A percentile compares a stretch with the other conserved stretches of the same genome.
These are phyloP conservation scores for Rhynchosporium graminicola DNA, from an alignment of 2,329 filamentous ascomycete species.

Conservation along the genomic window DNA sequence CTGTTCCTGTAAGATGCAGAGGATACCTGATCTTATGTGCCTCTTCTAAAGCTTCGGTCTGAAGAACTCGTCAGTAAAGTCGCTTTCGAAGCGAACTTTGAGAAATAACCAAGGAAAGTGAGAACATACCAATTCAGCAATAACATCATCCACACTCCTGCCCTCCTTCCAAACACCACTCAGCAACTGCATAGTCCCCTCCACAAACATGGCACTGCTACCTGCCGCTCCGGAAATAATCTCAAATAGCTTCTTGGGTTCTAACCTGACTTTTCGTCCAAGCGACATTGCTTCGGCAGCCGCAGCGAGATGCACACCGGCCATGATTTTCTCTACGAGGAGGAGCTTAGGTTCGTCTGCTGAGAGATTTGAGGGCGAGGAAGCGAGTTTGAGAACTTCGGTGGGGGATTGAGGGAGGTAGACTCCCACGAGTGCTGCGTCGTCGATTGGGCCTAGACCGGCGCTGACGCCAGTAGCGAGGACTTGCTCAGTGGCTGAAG, in stretches of 20 bases:
- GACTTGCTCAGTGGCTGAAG: constrained; percentile 42
- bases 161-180: constrained; percentile 41
- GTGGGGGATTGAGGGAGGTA: constrained; percentile 30
- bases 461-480: constrained; percentile 27
- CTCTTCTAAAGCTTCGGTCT: constrained; percentile 41
- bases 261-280: constrained; percentile 53
- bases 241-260: constrained; percentile 51
- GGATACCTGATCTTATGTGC: constrained; percentile 40
- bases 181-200: constrained; percentile 43
- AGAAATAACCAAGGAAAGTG: neutral
- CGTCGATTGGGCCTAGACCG: constrained; percentile 32
- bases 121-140: constrained; percentile 41
- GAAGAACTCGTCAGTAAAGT: constrained; percentile 32
- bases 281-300: constrained; percentile 59
- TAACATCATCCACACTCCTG: constrained; percentile 42
- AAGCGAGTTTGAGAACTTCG: constrained; percentile 30
- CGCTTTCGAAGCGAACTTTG: no score
- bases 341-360: constrained; percentile 41
- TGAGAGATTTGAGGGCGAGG: constrained; percentile 15
- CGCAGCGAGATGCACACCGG: constrained; percentile 57
- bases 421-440: constrained; percentile 30
- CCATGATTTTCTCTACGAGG: constrained; percentile 59
- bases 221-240: constrained; percentile 46
- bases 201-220: constrained; percentile 44
- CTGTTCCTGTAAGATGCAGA: constrained; percentile 41